A percentile compares a stretch with the other conserved stretches of the same genome.
Evolutionary conservation across 2,329 filamentous ascomycete species (phyloP).

Genomic region (Calycina herbarum): DNA sequence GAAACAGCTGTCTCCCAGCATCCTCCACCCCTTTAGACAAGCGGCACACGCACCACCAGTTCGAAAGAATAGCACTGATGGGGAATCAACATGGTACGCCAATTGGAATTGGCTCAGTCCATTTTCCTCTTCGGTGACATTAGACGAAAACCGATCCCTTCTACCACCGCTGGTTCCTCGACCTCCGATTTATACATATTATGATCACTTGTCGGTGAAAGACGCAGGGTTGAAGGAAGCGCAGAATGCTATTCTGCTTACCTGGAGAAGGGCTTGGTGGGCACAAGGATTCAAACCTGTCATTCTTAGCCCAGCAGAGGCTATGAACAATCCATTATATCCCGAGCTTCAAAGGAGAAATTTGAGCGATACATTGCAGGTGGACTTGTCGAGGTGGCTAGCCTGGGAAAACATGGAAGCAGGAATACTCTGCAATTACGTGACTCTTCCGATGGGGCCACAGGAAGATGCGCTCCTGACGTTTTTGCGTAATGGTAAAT

Average conservation of each 20-base stretch:
- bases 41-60: conserved; percentile 70
- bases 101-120: conserved; percentile 90
- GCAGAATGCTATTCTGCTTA: conserved; percentile 76
- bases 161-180: conserved; percentile 74
- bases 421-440: conserved; percentile 75
- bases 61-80: conserved; percentile 76
- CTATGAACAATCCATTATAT: conserved; percentile 79
- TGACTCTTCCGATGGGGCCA: conserved; percentile 80
- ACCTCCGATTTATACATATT: conserved; percentile 86
- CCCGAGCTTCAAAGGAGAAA: conserved; percentile 63
- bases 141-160: conserved; percentile 81
- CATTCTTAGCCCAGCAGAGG: conserved; percentile 76
- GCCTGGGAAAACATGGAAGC: conserved; percentile 91
- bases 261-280: conserved; percentile 95
- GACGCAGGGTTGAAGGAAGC: conserved; percentile 65
- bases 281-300: conserved; percentile 86
- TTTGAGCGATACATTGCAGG: conserved; percentile 62
- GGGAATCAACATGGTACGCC: conserved; percentile 79
- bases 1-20: conserved; percentile 43
- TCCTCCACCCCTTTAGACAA: conserved; percentile 66
- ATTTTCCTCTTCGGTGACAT: conserved; percentile 77
- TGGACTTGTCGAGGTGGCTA: conserved; percentile 79
- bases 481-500: conserved; percentile 74
- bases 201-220: conserved; percentile 67
- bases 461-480: conserved; percentile 70